Percentiles rank a stretch among this genome's conserved stretches.
Evolutionary conservation across 441 rosid species (phyloP).

Genomic region (Aquilaria agallochum): DNA sequence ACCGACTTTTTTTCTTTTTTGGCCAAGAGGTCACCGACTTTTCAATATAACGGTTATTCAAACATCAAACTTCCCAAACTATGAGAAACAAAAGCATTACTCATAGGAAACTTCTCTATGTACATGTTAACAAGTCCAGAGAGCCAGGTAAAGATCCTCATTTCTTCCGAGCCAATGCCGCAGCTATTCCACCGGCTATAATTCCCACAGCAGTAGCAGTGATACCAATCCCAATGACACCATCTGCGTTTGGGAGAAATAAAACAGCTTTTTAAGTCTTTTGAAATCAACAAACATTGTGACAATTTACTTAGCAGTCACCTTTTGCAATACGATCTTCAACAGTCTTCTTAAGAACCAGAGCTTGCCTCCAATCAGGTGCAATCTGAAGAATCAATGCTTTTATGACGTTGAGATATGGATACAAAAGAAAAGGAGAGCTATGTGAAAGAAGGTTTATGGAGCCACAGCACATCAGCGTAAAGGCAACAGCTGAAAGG

Average conservation of each 20-base stretch:
- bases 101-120: too few relatives aligned
- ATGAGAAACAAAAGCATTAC: too few relatives aligned
- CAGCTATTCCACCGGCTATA: constrained; percentile 82
- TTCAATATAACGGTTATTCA: too few relatives aligned
- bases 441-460: background rate
- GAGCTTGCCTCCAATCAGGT: constrained; percentile 96
- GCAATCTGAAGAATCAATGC: constrained; percentile 45
- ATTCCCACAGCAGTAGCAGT: constrained; percentile 88
- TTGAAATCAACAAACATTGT: constrained; percentile 1
- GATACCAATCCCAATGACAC: constrained; percentile 96
- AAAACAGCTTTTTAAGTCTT: constrained; percentile 2
- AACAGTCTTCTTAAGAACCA: constrained; percentile 64
- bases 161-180: constrained; percentile 82
- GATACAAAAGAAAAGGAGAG: background rate
- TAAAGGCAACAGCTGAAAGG: too few relatives aligned
- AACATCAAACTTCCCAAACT: too few relatives aligned
- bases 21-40: too few relatives aligned
- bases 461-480: too few relatives aligned
- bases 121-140: too few relatives aligned
- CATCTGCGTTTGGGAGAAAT: constrained; percentile 53
- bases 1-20: too few relatives aligned
- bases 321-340: constrained; percentile 85
- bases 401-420: background rate
- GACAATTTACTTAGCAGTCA: constrained; percentile 13
- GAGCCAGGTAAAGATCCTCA: constrained; percentile 18